These are phyloP conservation scores for Hirsutella rhossiliensis DNA, from an alignment of 2,329 filamentous ascomycete genomes.

Conservation along the genomic window DNA sequence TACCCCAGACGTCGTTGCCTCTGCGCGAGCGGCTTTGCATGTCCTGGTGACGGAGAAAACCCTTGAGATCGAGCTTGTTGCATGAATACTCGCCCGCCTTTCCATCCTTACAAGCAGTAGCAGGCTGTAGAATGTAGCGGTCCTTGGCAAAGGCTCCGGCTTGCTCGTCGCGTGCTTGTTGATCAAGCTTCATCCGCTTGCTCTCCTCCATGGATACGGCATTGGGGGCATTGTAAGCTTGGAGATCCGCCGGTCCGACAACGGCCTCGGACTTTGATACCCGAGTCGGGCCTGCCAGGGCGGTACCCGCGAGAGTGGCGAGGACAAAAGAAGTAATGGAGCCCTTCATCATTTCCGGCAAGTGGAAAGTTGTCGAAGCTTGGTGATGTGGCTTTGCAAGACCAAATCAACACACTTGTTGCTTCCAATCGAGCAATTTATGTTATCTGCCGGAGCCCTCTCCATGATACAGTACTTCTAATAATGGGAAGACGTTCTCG, in stretches of 20 bases:
- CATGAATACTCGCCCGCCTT: conserved; percentile 22
- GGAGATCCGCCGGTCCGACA: conserved; percentile 2
- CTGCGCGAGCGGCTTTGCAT: conserved; percentile 22
- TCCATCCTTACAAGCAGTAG: conserved; percentile 15
- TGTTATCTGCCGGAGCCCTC: neutral
- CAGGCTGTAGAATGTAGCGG: conserved; percentile 4
- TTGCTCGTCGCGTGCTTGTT: conserved; percentile 1
- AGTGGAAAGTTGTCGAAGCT: neutral
- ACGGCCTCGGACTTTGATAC: neutral
- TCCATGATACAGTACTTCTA: neutral
- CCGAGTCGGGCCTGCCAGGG: neutral
- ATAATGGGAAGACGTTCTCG: neutral
- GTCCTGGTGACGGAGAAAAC: conserved; percentile 24
- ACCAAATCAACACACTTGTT: neutral
- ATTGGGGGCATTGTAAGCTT: conserved; percentile 6
- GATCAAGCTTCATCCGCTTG: conserved; percentile 3
- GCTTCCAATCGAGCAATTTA: neutral
- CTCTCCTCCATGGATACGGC: conserved; percentile 5
- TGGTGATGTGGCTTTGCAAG: neutral
- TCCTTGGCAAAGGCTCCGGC: conserved; percentile 8
- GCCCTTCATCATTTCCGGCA: neutral
- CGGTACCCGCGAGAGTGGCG: conserved; percentile 1
- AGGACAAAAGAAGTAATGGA: neutral
- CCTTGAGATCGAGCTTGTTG: conserved; percentile 24
- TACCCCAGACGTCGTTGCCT: conserved; percentile 25